Evolutionary conservation across 108 stramenopile species (phyloP).

Genomic region (Parietichytrium sp.): DNA sequence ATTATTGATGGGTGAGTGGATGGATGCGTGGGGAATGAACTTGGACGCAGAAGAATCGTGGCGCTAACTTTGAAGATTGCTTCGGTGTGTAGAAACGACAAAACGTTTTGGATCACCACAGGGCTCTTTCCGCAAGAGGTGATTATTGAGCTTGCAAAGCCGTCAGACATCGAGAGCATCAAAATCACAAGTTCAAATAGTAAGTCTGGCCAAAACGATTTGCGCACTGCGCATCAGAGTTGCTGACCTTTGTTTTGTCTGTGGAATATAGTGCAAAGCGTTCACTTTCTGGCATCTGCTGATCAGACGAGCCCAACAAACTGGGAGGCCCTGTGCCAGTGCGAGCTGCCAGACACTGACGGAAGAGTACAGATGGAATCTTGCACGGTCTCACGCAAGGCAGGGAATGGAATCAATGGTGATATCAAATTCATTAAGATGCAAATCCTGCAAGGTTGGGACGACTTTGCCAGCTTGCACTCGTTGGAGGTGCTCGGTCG

Average conservation of each 20-base stretch:
- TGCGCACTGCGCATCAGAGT: too few species aligned
- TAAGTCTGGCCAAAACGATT: too few species aligned
- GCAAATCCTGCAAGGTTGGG: conserved; percentile 20
- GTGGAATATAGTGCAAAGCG: not conserved
- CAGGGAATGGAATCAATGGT: too few species aligned
- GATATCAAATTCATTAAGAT: not conserved
- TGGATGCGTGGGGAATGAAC: too few species aligned
- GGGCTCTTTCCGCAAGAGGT: conserved; percentile 31
- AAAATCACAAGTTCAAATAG: not conserved
- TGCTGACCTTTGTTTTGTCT: too few species aligned
- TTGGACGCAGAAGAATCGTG: too few species aligned
- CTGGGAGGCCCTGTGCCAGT: conserved; percentile 3
- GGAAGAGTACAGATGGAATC: not conserved
- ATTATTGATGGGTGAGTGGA: too few species aligned
- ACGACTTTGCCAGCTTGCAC: conserved; percentile 5
- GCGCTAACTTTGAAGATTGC: too few species aligned
- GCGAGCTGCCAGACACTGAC: not conserved
- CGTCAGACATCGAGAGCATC: not conserved
- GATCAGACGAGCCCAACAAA: not conserved
- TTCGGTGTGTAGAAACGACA: too few species aligned
- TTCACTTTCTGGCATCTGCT: not conserved
- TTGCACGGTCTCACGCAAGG: not conserved
- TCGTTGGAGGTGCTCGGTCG: too few species aligned
- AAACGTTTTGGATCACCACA: conserved; percentile 35
- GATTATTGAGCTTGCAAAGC: not conserved